Percentiles rank a stretch among this genome's conserved stretches.
These are phyloP conservation scores for Rhizopogon roseolus DNA, from an alignment of 768 basidiomycete genomes.

Conservation along the genomic window DNA sequence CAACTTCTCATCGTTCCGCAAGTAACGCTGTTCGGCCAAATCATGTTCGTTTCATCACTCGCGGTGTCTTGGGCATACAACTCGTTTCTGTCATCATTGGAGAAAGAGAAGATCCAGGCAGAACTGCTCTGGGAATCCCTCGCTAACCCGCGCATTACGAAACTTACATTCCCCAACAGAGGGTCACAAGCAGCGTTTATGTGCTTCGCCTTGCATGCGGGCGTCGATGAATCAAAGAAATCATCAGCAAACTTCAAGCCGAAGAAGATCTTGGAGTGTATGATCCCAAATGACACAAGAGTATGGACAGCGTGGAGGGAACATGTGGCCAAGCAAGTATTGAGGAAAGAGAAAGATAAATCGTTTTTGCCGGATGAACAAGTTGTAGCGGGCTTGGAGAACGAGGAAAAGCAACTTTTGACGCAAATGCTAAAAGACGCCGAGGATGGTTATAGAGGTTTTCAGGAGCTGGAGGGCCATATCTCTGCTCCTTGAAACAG, in stretches of 20 bases:
- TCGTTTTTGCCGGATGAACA: background rate
- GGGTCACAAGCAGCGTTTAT: constrained; percentile 12
- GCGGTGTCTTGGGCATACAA: constrained; percentile 31
- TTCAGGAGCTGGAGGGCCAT: background rate
- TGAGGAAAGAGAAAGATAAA: background rate
- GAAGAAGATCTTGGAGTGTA: constrained; percentile 3
- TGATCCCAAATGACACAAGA: constrained; percentile 16
- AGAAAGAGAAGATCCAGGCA: constrained; percentile 18
- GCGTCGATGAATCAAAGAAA: background rate
- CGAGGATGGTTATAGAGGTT: background rate
- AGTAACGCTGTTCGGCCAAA: constrained; percentile 26
- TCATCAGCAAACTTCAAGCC: constrained; percentile 1
- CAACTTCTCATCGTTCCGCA: constrained; percentile 30
- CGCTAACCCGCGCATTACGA: constrained; percentile 5
- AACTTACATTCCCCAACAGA: constrained; percentile 12
- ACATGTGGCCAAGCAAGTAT: constrained; percentile 10
- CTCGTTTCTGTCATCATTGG: constrained; percentile 24
- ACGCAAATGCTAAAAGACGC: background rate
- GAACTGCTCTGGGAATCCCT: constrained; percentile 15
- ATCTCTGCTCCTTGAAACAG: background rate
- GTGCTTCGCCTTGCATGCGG: constrained; percentile 8
- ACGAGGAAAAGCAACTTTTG: background rate
- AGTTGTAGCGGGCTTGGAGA: background rate
- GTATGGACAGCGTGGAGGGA: constrained; percentile 18
- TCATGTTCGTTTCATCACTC: constrained; percentile 29